Evolutionary conservation across 202 grass and related monocot species (phyloP).

Genomic region (Carex sylvatica): DNA sequence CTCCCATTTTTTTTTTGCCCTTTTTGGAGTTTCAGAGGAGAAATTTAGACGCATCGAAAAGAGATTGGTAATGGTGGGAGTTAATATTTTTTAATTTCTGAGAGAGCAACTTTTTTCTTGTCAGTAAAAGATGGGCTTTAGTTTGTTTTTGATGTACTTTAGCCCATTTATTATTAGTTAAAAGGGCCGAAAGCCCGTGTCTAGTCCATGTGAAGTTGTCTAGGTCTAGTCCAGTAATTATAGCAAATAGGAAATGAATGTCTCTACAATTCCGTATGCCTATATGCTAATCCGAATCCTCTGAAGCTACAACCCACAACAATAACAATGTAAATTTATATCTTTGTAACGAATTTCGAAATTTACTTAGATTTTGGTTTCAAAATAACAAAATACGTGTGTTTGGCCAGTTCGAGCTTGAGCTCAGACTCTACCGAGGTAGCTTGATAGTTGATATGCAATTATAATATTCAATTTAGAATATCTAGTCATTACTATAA

Average conservation of each 20-base stretch:
- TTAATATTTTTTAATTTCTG: too few species aligned
- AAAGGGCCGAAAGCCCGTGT: background rate
- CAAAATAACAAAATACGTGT: background rate
- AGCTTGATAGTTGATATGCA: too few species aligned
- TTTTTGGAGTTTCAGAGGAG: too few species aligned
- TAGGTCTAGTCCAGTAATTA: too few species aligned
- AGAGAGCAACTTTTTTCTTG: too few species aligned
- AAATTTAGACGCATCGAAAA: too few species aligned
- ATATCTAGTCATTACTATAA: too few species aligned
- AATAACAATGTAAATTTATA: background rate
- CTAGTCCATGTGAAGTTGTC: too few species aligned
- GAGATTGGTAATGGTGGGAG: too few species aligned
- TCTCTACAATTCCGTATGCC: background rate
- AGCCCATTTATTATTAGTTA: background rate
- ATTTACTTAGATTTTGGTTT: background rate
- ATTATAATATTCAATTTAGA: too few species aligned
- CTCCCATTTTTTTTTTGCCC: too few species aligned
- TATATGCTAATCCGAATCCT: background rate
- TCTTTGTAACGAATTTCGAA: background rate
- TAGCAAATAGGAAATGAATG: background rate
- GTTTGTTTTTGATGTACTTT: background rate
- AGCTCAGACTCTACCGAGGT: too few species aligned
- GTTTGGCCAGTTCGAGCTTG: background rate
- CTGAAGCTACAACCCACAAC: background rate
- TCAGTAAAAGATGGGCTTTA: background rate